Evolutionary conservation across 805 yeast species (phyloP), one percentile per base, ranked within the genome.

Genomic region (Candida alai): DNA sequence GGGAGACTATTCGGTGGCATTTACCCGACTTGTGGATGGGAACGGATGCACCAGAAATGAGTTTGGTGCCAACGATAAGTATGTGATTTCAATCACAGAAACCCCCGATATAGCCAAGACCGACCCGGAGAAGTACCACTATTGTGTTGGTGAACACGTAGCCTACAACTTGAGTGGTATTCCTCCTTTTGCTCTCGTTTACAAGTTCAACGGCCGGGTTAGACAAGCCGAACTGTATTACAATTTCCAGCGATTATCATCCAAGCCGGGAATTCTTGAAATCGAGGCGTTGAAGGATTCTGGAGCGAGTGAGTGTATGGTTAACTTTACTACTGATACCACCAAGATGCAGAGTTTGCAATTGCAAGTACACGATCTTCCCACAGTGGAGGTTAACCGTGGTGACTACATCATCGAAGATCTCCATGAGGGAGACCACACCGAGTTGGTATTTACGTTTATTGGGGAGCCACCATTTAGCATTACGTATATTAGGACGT

Each of bases 341-440:
- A 64, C 51, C 40, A 58, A 39, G 61, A 52, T 35, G n/a, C 49
- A 59, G 16, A 47, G 43, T 1, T 56, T 64, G 40, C 49, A 48
- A 35, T 41, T 58, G 11, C 52, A 49, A 12, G 62, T 75, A 7
- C 65, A 71, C 42, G 74, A 73, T 24, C 52, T 76, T 11, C 81
- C 81, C 2, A 80, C 95, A 0, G 96, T 90, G 11, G 88, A 82
- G 39, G 79, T 90, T 11, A 75, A 81, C 16, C 84, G 81, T 48
- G 95, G 96, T n/a, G 80, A 77, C 37, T 64, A 75, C 12, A 62
- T 80, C 6, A 75, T 80, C 36, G 89, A 80, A 50, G 90, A 86
- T 55, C 84, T 93, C 27, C 95, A 88, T 49, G 95, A 87, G 53
- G 98, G 97, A 30, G 98, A 93, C 45, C 85, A 84, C 50, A 89